Conservation (phyloP, 75 land plant genomes). For the Pinus taeda region DNA sequence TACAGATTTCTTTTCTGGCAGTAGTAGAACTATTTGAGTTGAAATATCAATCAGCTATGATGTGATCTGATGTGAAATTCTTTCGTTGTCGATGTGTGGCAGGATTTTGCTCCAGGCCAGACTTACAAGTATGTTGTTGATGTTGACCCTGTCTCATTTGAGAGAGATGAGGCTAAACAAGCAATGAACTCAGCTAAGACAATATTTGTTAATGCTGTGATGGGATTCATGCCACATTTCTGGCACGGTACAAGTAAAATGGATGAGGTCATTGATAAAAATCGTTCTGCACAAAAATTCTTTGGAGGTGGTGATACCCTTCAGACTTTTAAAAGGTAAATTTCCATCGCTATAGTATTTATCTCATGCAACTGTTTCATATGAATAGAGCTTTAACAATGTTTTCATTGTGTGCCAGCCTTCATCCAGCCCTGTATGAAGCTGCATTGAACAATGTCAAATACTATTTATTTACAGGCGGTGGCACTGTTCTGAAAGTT, state of each 20-base stretch:
- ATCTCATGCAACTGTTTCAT: too few relatives aligned
- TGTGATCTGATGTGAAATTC: background rate
- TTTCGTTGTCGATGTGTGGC: background rate
- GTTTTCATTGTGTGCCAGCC: conserved; percentile 13
- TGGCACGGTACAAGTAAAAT: conserved; percentile 60
- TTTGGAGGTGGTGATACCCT: conserved; percentile 61
- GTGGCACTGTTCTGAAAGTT: conserved; percentile 49
- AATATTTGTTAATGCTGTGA: conserved; percentile 54
- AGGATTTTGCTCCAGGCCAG: conserved; percentile 31
- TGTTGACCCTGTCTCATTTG: conserved; percentile 48
- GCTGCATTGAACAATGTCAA: conserved; percentile 41
- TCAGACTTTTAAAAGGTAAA: conserved; percentile 50
- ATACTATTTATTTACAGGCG: conserved; percentile 52
- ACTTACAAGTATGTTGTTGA: conserved; percentile 40
- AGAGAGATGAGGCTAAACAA: conserved; percentile 18
- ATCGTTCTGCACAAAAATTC: conserved; percentile 42
- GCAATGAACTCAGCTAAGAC: conserved; percentile 42
- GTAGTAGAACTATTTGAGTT: background rate
- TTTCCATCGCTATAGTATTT: background rate
- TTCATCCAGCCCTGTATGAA: conserved; percentile 39
- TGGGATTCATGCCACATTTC: conserved; percentile 53
- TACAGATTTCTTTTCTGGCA: background rate
- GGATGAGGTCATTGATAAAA: conserved; percentile 47
- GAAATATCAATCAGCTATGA: background rate
- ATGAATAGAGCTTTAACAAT: too few relatives aligned